These are phyloP conservation scores for Sungouiozyma intestinalis DNA, from an alignment of 805 yeast species.

Conservation along the genomic window DNA sequence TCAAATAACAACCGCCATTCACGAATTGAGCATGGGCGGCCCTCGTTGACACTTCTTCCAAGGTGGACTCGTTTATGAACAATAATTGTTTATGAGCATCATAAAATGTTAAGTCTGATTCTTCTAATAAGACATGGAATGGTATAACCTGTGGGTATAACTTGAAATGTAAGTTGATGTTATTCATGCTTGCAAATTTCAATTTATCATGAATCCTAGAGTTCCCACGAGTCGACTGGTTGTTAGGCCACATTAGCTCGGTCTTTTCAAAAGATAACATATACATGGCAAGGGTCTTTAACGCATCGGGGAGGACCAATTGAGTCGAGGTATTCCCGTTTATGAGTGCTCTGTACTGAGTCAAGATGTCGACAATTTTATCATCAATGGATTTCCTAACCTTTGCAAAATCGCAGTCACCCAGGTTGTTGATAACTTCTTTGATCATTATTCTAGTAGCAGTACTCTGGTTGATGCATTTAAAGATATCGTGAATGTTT, in stretches of 20 bases:
- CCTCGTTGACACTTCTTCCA: constrained; percentile 34
- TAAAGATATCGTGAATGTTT: constrained; percentile 60
- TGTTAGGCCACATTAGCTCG: constrained; percentile 39
- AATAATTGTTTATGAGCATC: constrained; percentile 33
- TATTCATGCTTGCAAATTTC: constrained; percentile 40
- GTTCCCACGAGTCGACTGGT: constrained; percentile 43
- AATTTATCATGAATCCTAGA: constrained; percentile 40
- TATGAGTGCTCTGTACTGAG: constrained; percentile 44
- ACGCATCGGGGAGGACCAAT: constrained; percentile 70
- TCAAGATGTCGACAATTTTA: constrained; percentile 45
- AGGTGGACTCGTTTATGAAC: constrained; percentile 35
- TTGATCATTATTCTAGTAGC: constrained; percentile 43
- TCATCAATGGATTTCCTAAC: constrained; percentile 43
- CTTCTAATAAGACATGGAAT: constrained; percentile 49
- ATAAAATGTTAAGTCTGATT: constrained; percentile 41
- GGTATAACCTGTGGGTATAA: constrained; percentile 76
- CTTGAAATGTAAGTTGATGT: constrained; percentile 45
- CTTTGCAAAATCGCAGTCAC: constrained; percentile 36
- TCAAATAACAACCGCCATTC: constrained; percentile 69
- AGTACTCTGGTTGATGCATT: constrained; percentile 70
- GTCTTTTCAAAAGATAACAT: constrained; percentile 62
- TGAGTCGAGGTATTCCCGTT: constrained; percentile 36
- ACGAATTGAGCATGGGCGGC: constrained; percentile 28
- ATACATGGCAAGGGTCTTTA: constrained; percentile 60
- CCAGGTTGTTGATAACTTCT: constrained; percentile 33